These are phyloP conservation scores for Solanum chilense DNA, from an alignment of 257 asterid genomes.

Conservation along the genomic window DNA sequence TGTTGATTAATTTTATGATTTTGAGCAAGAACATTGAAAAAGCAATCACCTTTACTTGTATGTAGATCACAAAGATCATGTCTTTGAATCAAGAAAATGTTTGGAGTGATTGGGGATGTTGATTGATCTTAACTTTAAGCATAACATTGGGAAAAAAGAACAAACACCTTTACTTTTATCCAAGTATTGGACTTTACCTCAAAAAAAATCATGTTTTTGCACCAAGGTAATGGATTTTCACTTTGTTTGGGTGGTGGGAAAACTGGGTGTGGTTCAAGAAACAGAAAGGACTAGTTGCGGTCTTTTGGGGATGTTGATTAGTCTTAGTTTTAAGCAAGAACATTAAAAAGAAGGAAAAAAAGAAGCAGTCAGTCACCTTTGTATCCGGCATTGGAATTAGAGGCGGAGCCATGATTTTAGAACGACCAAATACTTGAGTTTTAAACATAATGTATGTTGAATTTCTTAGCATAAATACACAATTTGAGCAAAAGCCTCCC, in stretches of 20 bases:
- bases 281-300: not conserved
- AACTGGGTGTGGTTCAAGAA: not conserved
- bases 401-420: not conserved
- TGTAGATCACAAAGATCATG: not conserved
- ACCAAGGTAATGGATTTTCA: not conserved
- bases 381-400: not conserved
- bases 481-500: not conserved
- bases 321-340: not conserved
- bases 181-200: no score
- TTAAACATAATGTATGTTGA: not conserved
- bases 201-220: not conserved
- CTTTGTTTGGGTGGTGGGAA: not conserved
- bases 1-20: not conserved
- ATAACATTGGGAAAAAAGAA: not conserved
- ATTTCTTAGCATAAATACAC: not conserved
- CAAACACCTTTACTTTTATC: no score
- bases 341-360: not conserved
- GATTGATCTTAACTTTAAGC: not conserved
- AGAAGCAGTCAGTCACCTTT: not conserved
- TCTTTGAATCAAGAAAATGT: no score
- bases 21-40: not conserved
- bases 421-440: not conserved
- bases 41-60: not conserved
- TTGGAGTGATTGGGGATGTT: not conserved
- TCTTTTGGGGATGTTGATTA: not conserved